A percentile compares a stretch with the other conserved stretches of the same genome.
Evolutionary conservation across 2,329 filamentous ascomycete genomes (phyloP).

Genomic region (Alternaria gaisen): DNA sequence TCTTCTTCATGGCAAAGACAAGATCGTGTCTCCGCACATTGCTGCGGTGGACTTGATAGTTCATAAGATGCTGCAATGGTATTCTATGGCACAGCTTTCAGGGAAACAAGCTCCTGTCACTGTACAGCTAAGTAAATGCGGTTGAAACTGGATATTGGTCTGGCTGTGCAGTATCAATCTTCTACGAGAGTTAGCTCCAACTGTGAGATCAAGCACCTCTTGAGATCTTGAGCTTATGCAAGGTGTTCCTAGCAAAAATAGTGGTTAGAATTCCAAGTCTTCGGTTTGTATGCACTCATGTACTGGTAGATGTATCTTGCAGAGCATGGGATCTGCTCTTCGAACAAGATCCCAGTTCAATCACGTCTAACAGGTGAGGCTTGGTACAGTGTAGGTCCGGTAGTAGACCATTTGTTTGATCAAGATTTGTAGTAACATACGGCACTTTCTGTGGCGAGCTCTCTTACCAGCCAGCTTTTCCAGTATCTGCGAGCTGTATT

Average conservation of each 20-base stretch:
- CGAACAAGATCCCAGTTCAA: neutral
- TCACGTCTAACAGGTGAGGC: neutral
- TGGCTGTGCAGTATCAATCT: neutral
- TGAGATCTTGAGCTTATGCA: neutral
- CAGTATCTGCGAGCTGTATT: neutral
- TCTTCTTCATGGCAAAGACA: conserved; percentile 11
- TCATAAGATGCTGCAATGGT: conserved; percentile 1
- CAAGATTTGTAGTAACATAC: neutral
- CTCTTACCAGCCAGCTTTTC: neutral
- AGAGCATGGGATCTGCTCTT: neutral
- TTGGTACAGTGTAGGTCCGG: neutral
- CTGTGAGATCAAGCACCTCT: conserved; percentile 13
- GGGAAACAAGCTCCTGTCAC: neutral
- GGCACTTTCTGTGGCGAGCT: neutral
- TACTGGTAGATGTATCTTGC: neutral
- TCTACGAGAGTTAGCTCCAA: neutral
- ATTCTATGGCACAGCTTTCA: conserved; percentile 7
- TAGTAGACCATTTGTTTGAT: neutral
- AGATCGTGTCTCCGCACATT: conserved; percentile 19
- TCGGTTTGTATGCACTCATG: neutral
- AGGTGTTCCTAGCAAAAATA: neutral
- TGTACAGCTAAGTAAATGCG: neutral
- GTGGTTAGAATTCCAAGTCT: neutral
- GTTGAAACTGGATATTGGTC: conserved; percentile 1
- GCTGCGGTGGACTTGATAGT: neutral